Conservation (phyloP, 805 yeast species). For the Wickerhamomyces pijperi region DNA sequence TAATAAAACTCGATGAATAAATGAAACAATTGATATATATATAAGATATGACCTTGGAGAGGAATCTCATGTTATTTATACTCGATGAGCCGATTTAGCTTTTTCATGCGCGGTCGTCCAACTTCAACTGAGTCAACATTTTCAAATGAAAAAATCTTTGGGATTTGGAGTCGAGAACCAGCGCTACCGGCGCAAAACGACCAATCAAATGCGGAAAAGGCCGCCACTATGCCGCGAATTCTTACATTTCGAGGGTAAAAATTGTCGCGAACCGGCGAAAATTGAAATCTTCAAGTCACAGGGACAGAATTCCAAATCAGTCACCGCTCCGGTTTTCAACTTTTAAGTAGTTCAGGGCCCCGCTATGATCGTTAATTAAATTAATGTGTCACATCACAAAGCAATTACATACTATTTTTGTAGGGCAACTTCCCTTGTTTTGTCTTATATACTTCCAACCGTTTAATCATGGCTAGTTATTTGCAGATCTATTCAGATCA, state of each 20-base stretch:
- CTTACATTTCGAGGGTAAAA: too few relatives aligned
- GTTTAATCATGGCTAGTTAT: too few relatives aligned
- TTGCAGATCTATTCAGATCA: too few relatives aligned
- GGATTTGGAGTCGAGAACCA: neutral
- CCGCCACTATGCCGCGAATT: too few relatives aligned
- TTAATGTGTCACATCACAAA: too few relatives aligned
- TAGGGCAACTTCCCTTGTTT: too few relatives aligned
- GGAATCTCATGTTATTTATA: neutral
- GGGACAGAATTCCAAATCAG: neutral
- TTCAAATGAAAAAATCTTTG: neutral
- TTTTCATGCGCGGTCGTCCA: neutral
- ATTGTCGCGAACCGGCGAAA: neutral
- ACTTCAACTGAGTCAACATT: neutral
- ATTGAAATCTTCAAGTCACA: neutral
- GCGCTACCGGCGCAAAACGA: neutral
- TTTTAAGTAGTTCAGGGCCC: too few relatives aligned
- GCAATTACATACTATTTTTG: too few relatives aligned
- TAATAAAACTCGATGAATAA: neutral
- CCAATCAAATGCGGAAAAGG: neutral
- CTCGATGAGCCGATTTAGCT: neutral
- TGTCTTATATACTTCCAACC: too few relatives aligned
- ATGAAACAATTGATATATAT: too few relatives aligned
- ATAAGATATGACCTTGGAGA: neutral
- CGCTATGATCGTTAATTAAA: too few relatives aligned
- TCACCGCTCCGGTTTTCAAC: neutral